A percentile compares a stretch with the other conserved stretches of the same genome.
These are phyloP conservation scores for Colletotrichum limetticola DNA, from an alignment of 2,329 filamentous ascomycete species.

Conservation along the genomic window DNA sequence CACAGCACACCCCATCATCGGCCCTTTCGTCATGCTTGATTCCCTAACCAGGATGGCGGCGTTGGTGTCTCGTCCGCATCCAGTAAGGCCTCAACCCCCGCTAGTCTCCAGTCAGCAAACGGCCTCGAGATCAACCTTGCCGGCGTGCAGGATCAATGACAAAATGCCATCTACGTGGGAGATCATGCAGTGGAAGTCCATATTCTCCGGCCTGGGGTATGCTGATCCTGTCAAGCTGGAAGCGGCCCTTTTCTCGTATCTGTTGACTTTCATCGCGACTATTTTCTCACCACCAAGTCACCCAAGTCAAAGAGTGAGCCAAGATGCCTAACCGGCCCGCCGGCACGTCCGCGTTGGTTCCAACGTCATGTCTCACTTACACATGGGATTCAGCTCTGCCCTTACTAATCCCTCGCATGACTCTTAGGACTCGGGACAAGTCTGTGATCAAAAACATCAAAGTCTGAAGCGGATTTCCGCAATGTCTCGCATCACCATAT, in stretches of 20 bases:
- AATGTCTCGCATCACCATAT: constrained; percentile 6
- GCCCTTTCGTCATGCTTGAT: background rate
- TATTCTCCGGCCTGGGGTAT: background rate
- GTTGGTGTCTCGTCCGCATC: constrained; percentile 1
- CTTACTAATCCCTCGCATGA: background rate
- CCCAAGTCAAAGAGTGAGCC: background rate
- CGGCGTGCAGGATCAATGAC: background rate
- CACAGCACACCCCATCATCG: background rate
- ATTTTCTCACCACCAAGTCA: background rate
- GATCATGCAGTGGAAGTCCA: background rate
- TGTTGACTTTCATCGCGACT: background rate
- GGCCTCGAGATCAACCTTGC: constrained; percentile 7
- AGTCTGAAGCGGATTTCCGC: constrained; percentile 1
- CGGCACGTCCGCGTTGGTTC: constrained; percentile 6
- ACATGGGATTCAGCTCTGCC: background rate
- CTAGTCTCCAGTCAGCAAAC: constrained; percentile 1
- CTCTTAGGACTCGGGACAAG: background rate
- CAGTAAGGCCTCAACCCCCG: background rate
- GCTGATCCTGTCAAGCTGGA: background rate
- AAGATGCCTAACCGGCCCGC: constrained; percentile 5
- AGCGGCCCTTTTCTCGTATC: background rate
- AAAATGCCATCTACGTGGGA: background rate
- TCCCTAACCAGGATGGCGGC: background rate
- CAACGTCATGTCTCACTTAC: constrained; percentile 23
- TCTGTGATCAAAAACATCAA: background rate